Base-by-base conservation (phyloP, 169 alveolate genomes). In the Perkinsus marinus region DNA sequence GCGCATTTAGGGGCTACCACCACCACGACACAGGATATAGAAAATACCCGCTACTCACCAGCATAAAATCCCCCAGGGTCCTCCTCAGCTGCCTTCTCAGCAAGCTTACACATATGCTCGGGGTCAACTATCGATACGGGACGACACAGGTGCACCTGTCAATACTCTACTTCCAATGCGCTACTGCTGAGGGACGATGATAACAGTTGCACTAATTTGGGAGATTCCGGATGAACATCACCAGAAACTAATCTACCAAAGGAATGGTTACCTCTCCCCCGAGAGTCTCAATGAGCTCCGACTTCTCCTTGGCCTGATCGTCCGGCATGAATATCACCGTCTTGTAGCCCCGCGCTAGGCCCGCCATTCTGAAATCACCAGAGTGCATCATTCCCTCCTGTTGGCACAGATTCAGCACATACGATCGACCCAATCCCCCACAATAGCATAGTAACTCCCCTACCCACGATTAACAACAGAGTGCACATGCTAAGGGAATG, bases 261-360 rank as follows among this genome's bases (percentile, higher is more conserved):
- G n/a, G n/a, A n/a, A n/a, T n/a, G n/a, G 36, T 16, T 57, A 57
- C 79, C 79, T 57, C 79, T 30, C 79, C 79, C 22, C 79, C 79
- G 9, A 79, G 46, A 9, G 90, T 37, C 90, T 37, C 46, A 3
- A 39, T 36, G 43, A 36, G 19, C 39, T 39, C 90, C 22, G 57
- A 26, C 36, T 89, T 89, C 91, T 89, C 91, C 91, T 89, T 30
- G 19, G 68, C 91, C 68, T 89, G 91, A 17, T 89, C 91, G 57
- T 89, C 57, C 6, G 91, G 91, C 91, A 89, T 39, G 30, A 89
- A 89, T 9, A 89, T 89, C 22, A 30, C 41, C 34, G 57, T 37
- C 91, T 89, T 30, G 46, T 89, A 89, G 37, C 46, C 46, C 36
- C 43, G 39, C 36, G 37, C 3, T 36, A 38, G 39, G 91, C 91